Percentiles rank a stretch among this genome's conserved stretches.
Evolutionary conservation across 2,329 filamentous ascomycete genomes (phyloP).

Genomic region (Botrytis medusae): DNA sequence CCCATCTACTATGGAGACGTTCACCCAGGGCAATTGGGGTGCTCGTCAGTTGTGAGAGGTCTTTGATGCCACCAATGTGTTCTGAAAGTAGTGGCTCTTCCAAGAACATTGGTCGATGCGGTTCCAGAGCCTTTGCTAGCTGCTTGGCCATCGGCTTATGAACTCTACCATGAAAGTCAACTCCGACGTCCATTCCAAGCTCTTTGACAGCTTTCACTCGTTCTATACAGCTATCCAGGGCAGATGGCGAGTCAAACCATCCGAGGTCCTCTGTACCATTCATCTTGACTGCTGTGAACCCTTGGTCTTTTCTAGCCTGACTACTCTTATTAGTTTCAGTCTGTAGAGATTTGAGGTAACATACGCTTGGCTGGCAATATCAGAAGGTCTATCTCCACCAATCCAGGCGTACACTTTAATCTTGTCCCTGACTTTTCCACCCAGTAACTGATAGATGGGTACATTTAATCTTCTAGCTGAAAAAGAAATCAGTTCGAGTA

Average conservation of each 20-base stretch:
- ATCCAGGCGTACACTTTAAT: constrained; percentile 78
- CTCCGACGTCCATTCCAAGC: constrained; percentile 68
- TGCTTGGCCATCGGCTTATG: constrained; percentile 83
- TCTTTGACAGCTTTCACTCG: constrained; percentile 67
- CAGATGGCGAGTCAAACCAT: constrained; percentile 71
- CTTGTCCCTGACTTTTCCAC: constrained; percentile 70
- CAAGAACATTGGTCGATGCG: constrained; percentile 70
- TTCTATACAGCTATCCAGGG: constrained; percentile 62
- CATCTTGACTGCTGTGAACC: constrained; percentile 72
- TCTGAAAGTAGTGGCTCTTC: constrained; percentile 73
- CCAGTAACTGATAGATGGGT: constrained; percentile 71
- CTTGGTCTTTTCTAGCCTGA: constrained; percentile 57
- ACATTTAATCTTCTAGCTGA: constrained; percentile 58
- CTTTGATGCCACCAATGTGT: constrained; percentile 57
- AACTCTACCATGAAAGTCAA: constrained; percentile 76
- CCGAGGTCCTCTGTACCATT: constrained; percentile 74
- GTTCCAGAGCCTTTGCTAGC: constrained; percentile 64
- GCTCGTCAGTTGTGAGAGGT: constrained; percentile 55
- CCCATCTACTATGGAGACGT: constrained; percentile 70
- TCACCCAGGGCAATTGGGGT: constrained; percentile 72
- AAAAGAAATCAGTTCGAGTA: not conserved
- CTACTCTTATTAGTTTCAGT: constrained; percentile 40
- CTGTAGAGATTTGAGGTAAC: constrained; percentile 30
- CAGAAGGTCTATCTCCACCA: constrained; percentile 68
- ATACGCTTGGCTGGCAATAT: constrained; percentile 63